Conservation (phyloP, 2,329 filamentous ascomycete species). For the Stagonosporopsis rhizophila region DNA sequence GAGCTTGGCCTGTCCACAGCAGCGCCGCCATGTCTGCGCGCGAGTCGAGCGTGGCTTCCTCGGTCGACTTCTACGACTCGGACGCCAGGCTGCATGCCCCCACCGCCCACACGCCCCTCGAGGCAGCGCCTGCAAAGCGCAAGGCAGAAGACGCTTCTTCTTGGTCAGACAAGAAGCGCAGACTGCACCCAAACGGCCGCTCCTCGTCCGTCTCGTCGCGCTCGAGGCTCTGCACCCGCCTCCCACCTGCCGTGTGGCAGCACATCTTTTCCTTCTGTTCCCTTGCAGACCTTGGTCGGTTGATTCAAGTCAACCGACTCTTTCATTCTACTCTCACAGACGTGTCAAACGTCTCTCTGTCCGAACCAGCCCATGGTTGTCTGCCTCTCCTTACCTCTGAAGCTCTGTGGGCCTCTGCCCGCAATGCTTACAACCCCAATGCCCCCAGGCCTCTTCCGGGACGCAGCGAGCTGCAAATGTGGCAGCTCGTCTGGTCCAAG, state of each 20-base stretch:
- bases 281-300: slow-evolving; percentile 67
- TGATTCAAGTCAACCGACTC: slow-evolving; percentile 71
- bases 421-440: slow-evolving; percentile 68
- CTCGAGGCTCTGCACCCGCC: slow-evolving; percentile 44
- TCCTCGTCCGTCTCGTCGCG: slow-evolving; percentile 18
- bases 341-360: slow-evolving; percentile 42
- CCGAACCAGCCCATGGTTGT: slow-evolving; percentile 40
- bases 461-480: slow-evolving; percentile 77
- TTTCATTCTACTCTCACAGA: slow-evolving; percentile 62
- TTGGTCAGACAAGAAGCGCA: slow-evolving; percentile 43
- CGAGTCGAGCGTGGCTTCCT: slow-evolving; percentile 45
- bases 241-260: slow-evolving; percentile 73
- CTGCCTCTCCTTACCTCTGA: slow-evolving; percentile 63
- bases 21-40: slow-evolving; percentile 42
- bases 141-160: slow-evolving; percentile 40
- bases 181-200: slow-evolving; percentile 25
- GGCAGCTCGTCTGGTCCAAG: slow-evolving; percentile 69
- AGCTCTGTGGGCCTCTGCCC: slow-evolving; percentile 73
- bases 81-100: slow-evolving; percentile 25
- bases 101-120: no score
- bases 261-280: slow-evolving; percentile 71
- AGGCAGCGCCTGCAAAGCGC: no score
- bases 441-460: slow-evolving; percentile 73
- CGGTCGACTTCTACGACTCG: slow-evolving; percentile 47
- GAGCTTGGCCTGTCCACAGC: slow-evolving; percentile 35